Evolutionary conservation across 1,284 basidiomycete species (phyloP).

Genomic region (Cystobasidium slooffiae): DNA sequence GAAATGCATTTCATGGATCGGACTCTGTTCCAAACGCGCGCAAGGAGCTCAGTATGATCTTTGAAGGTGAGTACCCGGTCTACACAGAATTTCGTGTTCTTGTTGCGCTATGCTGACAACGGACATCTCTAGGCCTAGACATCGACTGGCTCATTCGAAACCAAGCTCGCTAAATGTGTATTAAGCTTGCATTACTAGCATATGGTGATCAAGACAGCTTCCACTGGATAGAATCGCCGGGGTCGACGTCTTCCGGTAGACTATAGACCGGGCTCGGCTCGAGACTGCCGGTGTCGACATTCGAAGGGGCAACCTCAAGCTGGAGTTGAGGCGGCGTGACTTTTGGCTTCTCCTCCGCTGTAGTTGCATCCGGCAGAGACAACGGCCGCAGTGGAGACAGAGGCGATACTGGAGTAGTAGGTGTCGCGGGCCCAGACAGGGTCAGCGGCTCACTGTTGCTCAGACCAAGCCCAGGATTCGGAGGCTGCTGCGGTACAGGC

Average conservation of each 20-base stretch:
- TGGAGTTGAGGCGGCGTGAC: neutral
- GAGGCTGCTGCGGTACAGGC: constrained; percentile 1
- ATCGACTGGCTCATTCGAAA: constrained; percentile 35
- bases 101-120: neutral
- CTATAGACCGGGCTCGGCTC: constrained; percentile 2
- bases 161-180: constrained; percentile 4
- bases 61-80: constrained; percentile 42
- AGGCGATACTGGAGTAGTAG: neutral
- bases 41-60: constrained; percentile 49
- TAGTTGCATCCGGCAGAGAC: neutral
- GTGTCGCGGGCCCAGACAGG: neutral
- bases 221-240: constrained; percentile 6
- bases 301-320: neutral
- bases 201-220: neutral
- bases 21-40: constrained; percentile 46
- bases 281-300: neutral
- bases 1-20: constrained; percentile 52
- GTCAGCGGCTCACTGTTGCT: neutral
- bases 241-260: constrained; percentile 10
- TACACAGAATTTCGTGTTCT: neutral
- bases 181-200: neutral
- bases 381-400: neutral
- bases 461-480: neutral
- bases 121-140: constrained; percentile 13
- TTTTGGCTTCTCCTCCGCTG: neutral